phyloP scores from a whole-genome alignment of 371 early-diverging fungal species.

The Mortierella sp. region DNA sequence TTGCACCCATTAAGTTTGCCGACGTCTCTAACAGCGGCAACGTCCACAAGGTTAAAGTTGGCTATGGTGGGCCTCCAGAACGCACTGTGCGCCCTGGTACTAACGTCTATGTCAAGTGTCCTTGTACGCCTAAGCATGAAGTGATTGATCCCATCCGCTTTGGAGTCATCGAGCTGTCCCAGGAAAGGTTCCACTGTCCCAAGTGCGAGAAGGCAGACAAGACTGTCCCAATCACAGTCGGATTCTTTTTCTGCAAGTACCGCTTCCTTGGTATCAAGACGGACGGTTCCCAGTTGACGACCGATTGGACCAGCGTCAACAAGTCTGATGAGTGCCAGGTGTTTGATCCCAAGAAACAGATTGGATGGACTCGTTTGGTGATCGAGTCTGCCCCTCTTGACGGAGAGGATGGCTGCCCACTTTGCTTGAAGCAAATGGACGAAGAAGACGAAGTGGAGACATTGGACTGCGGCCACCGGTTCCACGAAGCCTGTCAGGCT shows the following conservation, averaged over 20 bases:
- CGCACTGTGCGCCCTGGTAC: slow-evolving; percentile 11
- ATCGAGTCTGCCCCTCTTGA: slow-evolving; percentile 13
- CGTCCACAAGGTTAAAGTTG: background rate
- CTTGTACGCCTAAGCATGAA: slow-evolving; percentile 5
- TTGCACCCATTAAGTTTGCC: slow-evolving; percentile 1
- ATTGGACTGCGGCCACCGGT: slow-evolving; percentile 15
- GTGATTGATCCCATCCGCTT: slow-evolving; percentile 3
- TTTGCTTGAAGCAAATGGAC: slow-evolving; percentile 10
- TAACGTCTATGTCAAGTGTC: slow-evolving; percentile 25
- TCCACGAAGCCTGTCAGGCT: background rate
- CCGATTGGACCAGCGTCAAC: background rate
- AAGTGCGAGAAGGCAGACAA: slow-evolving; percentile 7
- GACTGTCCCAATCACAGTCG: slow-evolving; percentile 14
- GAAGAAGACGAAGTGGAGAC: background rate
- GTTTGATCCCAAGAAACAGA: slow-evolving; percentile 10
- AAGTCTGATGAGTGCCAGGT: background rate
- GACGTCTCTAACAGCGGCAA: slow-evolving; percentile 14
- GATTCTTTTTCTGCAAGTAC: slow-evolving; percentile 21
- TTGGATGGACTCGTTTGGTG: slow-evolving; percentile 18
- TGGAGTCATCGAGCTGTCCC: slow-evolving; percentile 25
- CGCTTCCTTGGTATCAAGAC: slow-evolving; percentile 26
- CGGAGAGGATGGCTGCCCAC: background rate
- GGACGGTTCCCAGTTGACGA: slow-evolving; percentile 9
- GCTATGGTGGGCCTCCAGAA: background rate
- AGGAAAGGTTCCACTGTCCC: slow-evolving; percentile 12